Percentiles rank a stretch among this genome's conserved stretches.
These are phyloP conservation scores for Penicillium sp. DNA, from an alignment of 2,329 filamentous ascomycete genomes.

Conservation along the genomic window DNA sequence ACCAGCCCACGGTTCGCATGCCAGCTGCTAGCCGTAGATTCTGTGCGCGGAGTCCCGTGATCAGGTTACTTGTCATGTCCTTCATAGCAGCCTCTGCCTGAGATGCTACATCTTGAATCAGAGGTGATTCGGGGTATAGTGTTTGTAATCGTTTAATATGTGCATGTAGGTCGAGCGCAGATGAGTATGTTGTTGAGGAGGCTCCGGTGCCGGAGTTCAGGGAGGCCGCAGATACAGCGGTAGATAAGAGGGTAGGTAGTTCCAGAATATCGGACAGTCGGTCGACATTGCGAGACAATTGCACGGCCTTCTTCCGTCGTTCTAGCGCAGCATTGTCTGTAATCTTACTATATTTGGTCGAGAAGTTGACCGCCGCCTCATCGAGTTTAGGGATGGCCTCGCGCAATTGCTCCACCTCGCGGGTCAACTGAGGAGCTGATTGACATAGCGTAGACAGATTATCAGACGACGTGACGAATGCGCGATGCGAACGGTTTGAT, in stretches of 20 bases:
- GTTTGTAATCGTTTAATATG: constrained; percentile 85
- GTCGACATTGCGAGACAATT: constrained; percentile 84
- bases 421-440: constrained; percentile 71
- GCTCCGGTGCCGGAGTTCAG: constrained; percentile 39
- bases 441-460: constrained; percentile 72
- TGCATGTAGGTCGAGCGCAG: constrained; percentile 87
- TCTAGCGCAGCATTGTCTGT: constrained; percentile 70
- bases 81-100: constrained; percentile 89
- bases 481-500: constrained; percentile 84
- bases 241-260: constrained; percentile 79
- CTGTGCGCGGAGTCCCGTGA: constrained; percentile 73
- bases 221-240: constrained; percentile 59
- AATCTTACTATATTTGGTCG: constrained; percentile 76
- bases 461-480: constrained; percentile 77
- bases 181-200: constrained; percentile 73
- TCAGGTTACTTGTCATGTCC: constrained; percentile 81
- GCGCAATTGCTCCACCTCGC: constrained; percentile 67
- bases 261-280: constrained; percentile 89
- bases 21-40: constrained; percentile 85
- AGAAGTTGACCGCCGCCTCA: constrained; percentile 75
- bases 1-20: constrained; percentile 87
- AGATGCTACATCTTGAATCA: constrained; percentile 70
- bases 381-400: constrained; percentile 78
- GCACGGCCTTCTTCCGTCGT: constrained; percentile 74
- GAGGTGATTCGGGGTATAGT: constrained; percentile 75